Evolutionary conservation across 2,329 filamentous ascomycete genomes (phyloP), one percentile per base, ranked within the genome.

Genomic region (Ophiostoma ips): DNA sequence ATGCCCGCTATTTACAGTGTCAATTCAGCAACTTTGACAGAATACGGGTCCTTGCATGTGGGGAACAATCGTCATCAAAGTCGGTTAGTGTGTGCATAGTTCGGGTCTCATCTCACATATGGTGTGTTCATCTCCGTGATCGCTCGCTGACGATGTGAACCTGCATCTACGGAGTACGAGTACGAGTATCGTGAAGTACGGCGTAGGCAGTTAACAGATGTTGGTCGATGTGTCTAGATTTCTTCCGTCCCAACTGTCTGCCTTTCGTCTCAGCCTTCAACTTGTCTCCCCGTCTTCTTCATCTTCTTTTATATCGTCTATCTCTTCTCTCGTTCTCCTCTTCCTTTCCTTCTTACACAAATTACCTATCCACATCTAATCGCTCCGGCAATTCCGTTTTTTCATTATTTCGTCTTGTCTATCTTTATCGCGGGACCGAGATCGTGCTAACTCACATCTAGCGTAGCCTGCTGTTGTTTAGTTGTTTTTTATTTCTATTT

Each of bases 71-170:
- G 49, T 50, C 49, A 45, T 50, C 49, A 37, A 12, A 28, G 13
- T 18, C n/a, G 12, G 38, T 19, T 30, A n/a, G 19, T 41, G 24
- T n/a, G 24, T 28, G 24, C 8, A 28, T 8, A n/a, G n/a, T n/a
- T n/a, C n/a, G n/a, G 24, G 5, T 8, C 5, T 8, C 24, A 28
- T 28, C 24, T 28, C 8, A 28, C 24, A 28, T 28, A n/a, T n/a
- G n/a, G n/a, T n/a, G n/a, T n/a, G 47, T 37, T 41, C 16, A 41
- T 49, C 47, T 49, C 47, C 47, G 37, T 30, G 34, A 18, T 35
- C 37, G 28, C 36, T 31, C 11, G 8, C 28, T 21, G 41, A 18
- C 12, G 24, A 28, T 28, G 8, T 5, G 24, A 28, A n/a, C n/a
- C 9, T 40, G 8, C 19, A 11, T 43, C 15, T 8, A 28, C 4